Conservation (phyloP, 140 eudicot species). For the Cichorium intybus region DNA sequence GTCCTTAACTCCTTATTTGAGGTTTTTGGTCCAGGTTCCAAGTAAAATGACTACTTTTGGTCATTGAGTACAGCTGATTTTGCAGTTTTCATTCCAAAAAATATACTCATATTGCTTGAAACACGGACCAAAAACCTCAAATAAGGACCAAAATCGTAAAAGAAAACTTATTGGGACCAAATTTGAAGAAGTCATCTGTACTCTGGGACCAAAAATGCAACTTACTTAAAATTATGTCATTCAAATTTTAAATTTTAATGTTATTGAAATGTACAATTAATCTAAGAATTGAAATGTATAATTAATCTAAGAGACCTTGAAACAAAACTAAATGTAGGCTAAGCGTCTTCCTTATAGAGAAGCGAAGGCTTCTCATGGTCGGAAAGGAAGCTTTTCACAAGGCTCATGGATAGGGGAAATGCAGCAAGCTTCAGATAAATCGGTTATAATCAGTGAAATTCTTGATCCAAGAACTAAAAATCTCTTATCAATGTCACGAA, state of each 20-base stretch:
- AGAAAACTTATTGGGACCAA: background rate
- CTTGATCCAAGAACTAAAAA: slow-evolving; percentile 86
- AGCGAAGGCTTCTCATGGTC: slow-evolving; percentile 54
- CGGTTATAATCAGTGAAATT: slow-evolving; percentile 86
- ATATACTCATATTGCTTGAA: no score
- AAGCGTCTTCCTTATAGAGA: slow-evolving; percentile 87
- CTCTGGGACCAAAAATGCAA: no score
- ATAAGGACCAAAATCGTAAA: no score
- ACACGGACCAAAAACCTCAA: no score
- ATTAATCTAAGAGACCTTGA: background rate
- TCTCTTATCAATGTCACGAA: slow-evolving; percentile 73
- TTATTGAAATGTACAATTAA: background rate
- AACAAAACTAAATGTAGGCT: slow-evolving; percentile 46
- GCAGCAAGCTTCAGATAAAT: slow-evolving; percentile 88
- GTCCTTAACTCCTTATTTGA: no score
- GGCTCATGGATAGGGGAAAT: slow-evolving; percentile 95
- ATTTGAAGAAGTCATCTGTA: no score
- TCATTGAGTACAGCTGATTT: no score
- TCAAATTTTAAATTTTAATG: no score
- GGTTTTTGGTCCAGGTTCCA: no score
- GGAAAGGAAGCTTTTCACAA: slow-evolving; percentile 69
- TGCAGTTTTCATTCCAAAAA: no score
- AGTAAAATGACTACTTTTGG: no score
- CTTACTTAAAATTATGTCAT: background rate
- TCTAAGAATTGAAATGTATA: no score